These are phyloP conservation scores for Colletotrichum abscissum DNA, from an alignment of 2,329 filamentous ascomycete genomes.

Conservation along the genomic window DNA sequence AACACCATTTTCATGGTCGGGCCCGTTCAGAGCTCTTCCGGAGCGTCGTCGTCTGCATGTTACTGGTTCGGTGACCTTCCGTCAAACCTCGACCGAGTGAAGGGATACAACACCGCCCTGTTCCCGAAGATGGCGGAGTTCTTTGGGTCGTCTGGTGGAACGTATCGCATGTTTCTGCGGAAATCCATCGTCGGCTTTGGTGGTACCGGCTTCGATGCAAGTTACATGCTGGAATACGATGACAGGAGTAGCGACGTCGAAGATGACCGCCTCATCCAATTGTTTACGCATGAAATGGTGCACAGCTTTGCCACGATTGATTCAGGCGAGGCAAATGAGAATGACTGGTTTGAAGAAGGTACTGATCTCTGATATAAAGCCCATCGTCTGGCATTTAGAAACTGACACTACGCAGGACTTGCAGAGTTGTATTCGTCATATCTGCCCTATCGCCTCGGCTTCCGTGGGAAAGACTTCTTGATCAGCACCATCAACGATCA, in stretches of 20 bases:
- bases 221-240: slow-evolving; percentile 35
- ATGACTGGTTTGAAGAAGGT: slow-evolving; percentile 36
- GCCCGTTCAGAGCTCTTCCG: slow-evolving; percentile 20
- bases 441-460: slow-evolving; percentile 33
- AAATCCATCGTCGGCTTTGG: slow-evolving; percentile 25
- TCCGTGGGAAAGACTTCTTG: slow-evolving; percentile 28
- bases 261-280: slow-evolving; percentile 13
- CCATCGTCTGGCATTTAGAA: neutral
- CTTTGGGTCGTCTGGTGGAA: slow-evolving; percentile 14
- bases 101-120: slow-evolving; percentile 30
- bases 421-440: slow-evolving; percentile 32
- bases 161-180: slow-evolving; percentile 35
- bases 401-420: slow-evolving; percentile 9
- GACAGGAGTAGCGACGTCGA: slow-evolving; percentile 3
- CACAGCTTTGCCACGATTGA: slow-evolving; percentile 30
- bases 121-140: slow-evolving; percentile 28
- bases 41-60: slow-evolving; percentile 14
- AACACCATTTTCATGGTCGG: slow-evolving; percentile 37
- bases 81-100: slow-evolving; percentile 22
- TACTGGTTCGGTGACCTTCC: slow-evolving; percentile 37
- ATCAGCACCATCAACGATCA: slow-evolving; percentile 21
- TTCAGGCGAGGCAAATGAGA: slow-evolving; percentile 30
- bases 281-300: slow-evolving; percentile 36
- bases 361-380: neutral
- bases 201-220: slow-evolving; percentile 25